Base-by-base conservation (phyloP, 2,329 filamentous ascomycete species). In the Xylariales sp. region DNA sequence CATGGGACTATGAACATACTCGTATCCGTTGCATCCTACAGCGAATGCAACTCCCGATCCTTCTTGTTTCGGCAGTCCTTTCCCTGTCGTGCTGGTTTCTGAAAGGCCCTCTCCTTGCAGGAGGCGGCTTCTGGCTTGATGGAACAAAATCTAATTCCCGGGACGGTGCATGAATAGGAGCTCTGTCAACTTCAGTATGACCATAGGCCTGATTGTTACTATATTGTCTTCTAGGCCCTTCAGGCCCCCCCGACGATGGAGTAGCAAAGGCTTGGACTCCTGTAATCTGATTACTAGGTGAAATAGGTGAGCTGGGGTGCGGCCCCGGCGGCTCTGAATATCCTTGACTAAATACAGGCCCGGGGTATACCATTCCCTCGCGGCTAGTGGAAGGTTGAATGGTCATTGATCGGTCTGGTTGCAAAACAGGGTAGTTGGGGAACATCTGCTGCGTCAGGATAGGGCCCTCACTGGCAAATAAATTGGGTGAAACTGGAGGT, bases 1-100 rank as follows among this genome's bases (percentile, higher is more conserved):
- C 34, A 30, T 32, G 49, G 57, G 60, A 49, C n/a, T 48, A 43
- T 59, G 18, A 43, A 80, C 86, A 82, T 77, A 89, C 87, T 56
- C 87, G 83, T 72, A 89, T 89, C 50, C 87, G 83, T 71, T 89
- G 87, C 85, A 89, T 88, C 57, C 86, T 82, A 69, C 87, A 90
- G 52, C 87, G 81, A 65, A 89, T 85, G 72, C 87, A 90, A 23
- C 85, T 87, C 8, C 86, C 87, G 18, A 87, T 85, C 62, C 84
- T 85, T 66, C 87, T 82, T 1, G 87, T 89, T 64, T 84, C 80
- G 0, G 87, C 87, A 0, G 87, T 89, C 70, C 84, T 80, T 68
- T 86, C 81, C 30, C 86, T 83, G 36, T 84, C 80, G 9, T 78
- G 78, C n/a, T 81, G 79, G 59, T 86, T 84, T 66, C 83, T 85